Evolutionary conservation across 139 green algal genomes (phyloP).

Genomic region (Micromonas pusilla): DNA sequence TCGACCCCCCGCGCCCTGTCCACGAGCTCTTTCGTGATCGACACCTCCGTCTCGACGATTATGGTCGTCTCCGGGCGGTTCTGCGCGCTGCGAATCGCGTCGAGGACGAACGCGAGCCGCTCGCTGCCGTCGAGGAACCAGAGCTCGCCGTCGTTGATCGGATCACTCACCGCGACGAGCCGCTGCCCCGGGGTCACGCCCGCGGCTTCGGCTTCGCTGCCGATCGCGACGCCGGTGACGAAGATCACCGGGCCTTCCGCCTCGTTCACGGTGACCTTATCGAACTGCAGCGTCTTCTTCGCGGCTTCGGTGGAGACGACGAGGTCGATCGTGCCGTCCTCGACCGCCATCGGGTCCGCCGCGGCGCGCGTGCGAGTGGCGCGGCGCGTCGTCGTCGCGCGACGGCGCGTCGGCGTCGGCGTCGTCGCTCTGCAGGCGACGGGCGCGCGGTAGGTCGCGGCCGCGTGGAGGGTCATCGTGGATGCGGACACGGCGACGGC

Average conservation of each 20-base stretch:
- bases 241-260: slow-evolving; percentile 6
- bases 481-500: too few relatives aligned
- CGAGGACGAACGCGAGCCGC: background rate
- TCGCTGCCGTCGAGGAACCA: background rate
- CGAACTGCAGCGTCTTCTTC: background rate
- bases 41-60: background rate
- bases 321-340: background rate
- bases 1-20: background rate
- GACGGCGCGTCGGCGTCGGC: too few relatives aligned
- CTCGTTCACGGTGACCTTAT: background rate
- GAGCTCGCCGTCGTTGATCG: slow-evolving; percentile 1
- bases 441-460: too few relatives aligned
- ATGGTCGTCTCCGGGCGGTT: background rate
- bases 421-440: too few relatives aligned
- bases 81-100: slow-evolving; percentile 16
- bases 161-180: background rate
- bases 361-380: too few relatives aligned
- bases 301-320: slow-evolving; percentile 9
- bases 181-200: slow-evolving; percentile 5
- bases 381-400: too few relatives aligned
- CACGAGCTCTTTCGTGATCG: background rate
- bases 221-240: slow-evolving; percentile 8
- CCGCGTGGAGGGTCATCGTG: too few relatives aligned
- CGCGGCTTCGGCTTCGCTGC: background rate
- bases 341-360: background rate